Conservation (phyloP, 2,329 filamentous ascomycete genomes). For the Davidsoniella eucalypti region DNA sequence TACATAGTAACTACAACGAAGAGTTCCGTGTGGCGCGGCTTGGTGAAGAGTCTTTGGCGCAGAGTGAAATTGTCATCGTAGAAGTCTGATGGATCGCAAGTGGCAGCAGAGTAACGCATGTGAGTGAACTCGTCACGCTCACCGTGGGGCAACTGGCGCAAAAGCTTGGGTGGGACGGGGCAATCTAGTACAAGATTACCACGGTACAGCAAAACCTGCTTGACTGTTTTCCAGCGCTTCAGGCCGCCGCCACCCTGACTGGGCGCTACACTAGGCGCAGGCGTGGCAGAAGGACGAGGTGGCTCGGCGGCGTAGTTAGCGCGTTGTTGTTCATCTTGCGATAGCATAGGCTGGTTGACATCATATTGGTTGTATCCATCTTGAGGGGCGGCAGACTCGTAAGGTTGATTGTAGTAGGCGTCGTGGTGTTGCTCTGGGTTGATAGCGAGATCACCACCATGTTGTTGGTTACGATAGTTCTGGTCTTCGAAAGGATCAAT, state of each 20-base stretch:
- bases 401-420: conserved; percentile 69
- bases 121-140: conserved; percentile 85
- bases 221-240: conserved; percentile 93
- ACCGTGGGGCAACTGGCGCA: conserved; percentile 78
- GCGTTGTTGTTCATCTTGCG: conserved; percentile 34
- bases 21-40: conserved; percentile 79
- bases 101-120: conserved; percentile 82
- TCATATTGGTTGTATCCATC: conserved; percentile 45
- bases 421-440: conserved; percentile 79
- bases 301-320: conserved; percentile 29
- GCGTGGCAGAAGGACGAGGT: conserved; percentile 27
- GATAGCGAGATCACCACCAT: conserved; percentile 49
- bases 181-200: conserved; percentile 96
- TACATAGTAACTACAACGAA: conserved; percentile 99
- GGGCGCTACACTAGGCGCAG: conserved; percentile 8
- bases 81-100: conserved; percentile 81
- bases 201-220: conserved; percentile 92
- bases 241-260: conserved; percentile 29
- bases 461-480: conserved; percentile 31
- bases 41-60: conserved; percentile 80
- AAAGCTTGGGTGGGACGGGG: conserved; percentile 72
- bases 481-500: conserved; percentile 31
- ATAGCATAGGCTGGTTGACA: conserved; percentile 61
- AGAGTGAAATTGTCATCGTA: conserved; percentile 80
- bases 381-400: conserved; percentile 40